These are phyloP conservation scores for Verticillium dahliae DNA, from an alignment of 2,329 filamentous ascomycete genomes.

Conservation along the genomic window DNA sequence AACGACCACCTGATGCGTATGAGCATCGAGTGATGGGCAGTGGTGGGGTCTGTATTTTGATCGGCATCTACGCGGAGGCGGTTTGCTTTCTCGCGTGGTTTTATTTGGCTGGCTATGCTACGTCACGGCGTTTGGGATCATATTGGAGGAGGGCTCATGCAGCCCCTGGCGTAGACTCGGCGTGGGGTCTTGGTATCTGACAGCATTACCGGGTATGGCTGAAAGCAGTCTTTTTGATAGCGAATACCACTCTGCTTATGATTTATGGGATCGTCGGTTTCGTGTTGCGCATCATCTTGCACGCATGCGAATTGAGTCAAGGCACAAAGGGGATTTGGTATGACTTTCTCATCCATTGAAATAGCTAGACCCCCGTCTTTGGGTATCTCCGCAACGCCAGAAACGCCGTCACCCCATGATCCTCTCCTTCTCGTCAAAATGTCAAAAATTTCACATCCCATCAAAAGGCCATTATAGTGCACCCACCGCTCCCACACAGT, in stretches of 20 bases:
- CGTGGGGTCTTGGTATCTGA: background rate
- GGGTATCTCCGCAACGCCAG: conserved; percentile 9
- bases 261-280: background rate
- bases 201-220: background rate
- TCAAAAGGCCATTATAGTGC: background rate
- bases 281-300: background rate
- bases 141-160: background rate
- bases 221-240: background rate
- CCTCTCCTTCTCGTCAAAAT: too few species aligned
- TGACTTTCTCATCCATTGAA: background rate
- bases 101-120: background rate
- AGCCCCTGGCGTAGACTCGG: background rate
- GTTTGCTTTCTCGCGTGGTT: background rate
- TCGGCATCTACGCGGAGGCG: background rate
- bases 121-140: background rate
- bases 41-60: background rate
- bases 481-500: background rate
- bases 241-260: background rate
- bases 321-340: too few species aligned
- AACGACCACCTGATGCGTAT: conserved; percentile 94
- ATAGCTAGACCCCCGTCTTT: conserved; percentile 1
- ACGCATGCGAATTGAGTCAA: background rate
- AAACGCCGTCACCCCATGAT: background rate
- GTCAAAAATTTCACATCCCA: background rate
- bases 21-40: conserved; percentile 69